Percentiles rank a stretch among this genome's conserved stretches.
phyloP scores from a whole-genome alignment of 2,329 filamentous ascomycete genomes.

The Scleromitrula shiraiana region DNA sequence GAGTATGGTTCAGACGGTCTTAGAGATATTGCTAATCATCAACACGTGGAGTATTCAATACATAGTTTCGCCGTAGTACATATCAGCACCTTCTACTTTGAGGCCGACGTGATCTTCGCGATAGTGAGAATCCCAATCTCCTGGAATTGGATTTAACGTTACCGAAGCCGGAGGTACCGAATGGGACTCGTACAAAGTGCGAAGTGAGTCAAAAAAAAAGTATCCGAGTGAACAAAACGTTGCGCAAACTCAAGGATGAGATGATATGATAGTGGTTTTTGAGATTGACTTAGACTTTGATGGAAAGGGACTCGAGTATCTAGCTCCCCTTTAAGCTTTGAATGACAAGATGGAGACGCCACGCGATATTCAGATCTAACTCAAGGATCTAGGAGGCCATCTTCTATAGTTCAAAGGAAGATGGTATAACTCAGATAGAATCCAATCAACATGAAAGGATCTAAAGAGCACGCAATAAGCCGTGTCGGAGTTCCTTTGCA shows the following conservation, averaged over 20 bases:
- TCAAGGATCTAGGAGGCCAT: too few relatives aligned
- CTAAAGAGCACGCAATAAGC: constrained; percentile 10
- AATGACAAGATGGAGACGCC: constrained; percentile 12
- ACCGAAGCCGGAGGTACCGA: constrained; percentile 18
- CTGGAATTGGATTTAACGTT: constrained; percentile 18
- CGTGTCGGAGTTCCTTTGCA: constrained; percentile 11
- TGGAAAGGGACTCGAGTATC: constrained; percentile 11
- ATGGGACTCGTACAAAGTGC: constrained; percentile 15
- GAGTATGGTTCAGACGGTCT: constrained; percentile 9
- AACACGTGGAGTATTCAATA: constrained; percentile 11
- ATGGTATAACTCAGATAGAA: background rate
- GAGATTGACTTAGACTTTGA: constrained; percentile 7
- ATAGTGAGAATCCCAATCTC: constrained; percentile 15
- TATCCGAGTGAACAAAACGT: constrained; percentile 14
- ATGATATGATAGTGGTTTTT: constrained; percentile 1
- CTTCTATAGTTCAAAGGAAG: background rate
- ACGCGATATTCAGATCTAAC: constrained; percentile 13
- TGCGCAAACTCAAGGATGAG: constrained; percentile 9
- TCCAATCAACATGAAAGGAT: background rate
- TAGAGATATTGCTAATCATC: constrained; percentile 1
- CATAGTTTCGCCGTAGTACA: constrained; percentile 6
- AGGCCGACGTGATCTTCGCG: constrained; percentile 15
- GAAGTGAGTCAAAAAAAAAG: constrained; percentile 16
- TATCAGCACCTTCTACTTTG: constrained; percentile 8
- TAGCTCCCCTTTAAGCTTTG: constrained; percentile 19